Percentiles rank a stretch among this genome's conserved stretches.
phyloP scores from a whole-genome alignment of 257 asterid genomes.

The Solanum pennellii region DNA sequence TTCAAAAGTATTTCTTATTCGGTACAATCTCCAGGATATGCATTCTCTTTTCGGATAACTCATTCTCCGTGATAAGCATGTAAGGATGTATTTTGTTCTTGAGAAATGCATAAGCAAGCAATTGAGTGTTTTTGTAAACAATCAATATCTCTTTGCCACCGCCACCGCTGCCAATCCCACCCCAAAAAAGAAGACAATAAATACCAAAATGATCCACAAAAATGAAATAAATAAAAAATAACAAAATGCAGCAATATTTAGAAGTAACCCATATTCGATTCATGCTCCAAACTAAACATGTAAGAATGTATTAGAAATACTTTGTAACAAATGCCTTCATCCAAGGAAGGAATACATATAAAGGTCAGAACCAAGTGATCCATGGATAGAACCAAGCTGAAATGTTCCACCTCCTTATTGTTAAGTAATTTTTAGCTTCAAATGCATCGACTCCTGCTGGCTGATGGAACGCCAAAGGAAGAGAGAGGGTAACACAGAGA shows the following conservation, averaged over 20 bases:
- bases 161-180: too few species aligned
- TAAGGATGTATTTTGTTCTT: conserved; percentile 7
- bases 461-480: neutral
- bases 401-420: neutral
- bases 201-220: neutral
- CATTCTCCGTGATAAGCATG: neutral
- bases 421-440: neutral
- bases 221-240: neutral
- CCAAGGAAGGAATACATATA: neutral
- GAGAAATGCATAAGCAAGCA: neutral
- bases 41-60: neutral
- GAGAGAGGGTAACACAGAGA: neutral
- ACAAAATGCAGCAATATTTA: neutral
- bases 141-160: neutral
- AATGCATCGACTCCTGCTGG: neutral
- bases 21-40: neutral
- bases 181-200: neutral
- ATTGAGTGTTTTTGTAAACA: neutral
- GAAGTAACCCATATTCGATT: neutral
- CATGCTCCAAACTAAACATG: neutral
- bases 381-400: neutral
- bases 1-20: neutral
- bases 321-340: neutral
- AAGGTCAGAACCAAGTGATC: neutral
- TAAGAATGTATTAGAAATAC: neutral